phyloP scores from a whole-genome alignment of 139 green algal species.

The Penium margaritaceum region DNA sequence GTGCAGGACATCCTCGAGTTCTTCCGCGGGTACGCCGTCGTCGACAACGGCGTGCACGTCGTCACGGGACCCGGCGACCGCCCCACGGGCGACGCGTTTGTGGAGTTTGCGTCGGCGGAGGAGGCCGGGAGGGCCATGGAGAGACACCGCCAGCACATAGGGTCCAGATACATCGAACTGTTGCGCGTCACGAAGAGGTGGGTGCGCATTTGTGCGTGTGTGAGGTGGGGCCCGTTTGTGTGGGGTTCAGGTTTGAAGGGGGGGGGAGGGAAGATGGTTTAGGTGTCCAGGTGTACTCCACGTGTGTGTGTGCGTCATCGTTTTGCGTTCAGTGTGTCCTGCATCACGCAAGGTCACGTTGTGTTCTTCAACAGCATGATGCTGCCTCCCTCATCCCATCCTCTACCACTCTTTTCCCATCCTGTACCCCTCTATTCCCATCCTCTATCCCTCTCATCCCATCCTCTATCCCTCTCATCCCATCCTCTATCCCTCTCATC shows the following conservation, averaged over 20 bases:
- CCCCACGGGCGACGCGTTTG: conserved; percentile 51
- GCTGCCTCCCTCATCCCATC: too few relatives aligned
- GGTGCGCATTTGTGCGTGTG: neutral
- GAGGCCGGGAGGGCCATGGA: conserved; percentile 50
- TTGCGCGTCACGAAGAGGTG: conserved; percentile 39
- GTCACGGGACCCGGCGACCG: conserved; percentile 27
- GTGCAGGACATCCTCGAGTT: conserved; percentile 46
- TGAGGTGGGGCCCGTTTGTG: neutral
- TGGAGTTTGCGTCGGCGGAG: conserved; percentile 48
- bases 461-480: too few relatives aligned
- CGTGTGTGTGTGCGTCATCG: too few relatives aligned
- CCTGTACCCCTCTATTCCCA: too few relatives aligned
- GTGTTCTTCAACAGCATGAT: neutral
- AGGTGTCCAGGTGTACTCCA: too few relatives aligned
- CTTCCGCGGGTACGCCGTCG: conserved; percentile 48
- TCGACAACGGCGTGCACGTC: conserved; percentile 44
- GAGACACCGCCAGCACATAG: conserved; percentile 35
- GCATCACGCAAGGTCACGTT: neutral
- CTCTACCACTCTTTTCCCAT: too few relatives aligned
- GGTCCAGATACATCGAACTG: conserved; percentile 39
- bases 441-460: too few relatives aligned
- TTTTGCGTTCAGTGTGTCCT: neutral
- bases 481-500: too few relatives aligned
- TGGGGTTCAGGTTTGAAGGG: neutral
- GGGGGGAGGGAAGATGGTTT: too few relatives aligned